Base-by-base conservation (phyloP, 2,329 filamentous ascomycete genomes). In the Zelopaecilomyces penicillatus region DNA sequence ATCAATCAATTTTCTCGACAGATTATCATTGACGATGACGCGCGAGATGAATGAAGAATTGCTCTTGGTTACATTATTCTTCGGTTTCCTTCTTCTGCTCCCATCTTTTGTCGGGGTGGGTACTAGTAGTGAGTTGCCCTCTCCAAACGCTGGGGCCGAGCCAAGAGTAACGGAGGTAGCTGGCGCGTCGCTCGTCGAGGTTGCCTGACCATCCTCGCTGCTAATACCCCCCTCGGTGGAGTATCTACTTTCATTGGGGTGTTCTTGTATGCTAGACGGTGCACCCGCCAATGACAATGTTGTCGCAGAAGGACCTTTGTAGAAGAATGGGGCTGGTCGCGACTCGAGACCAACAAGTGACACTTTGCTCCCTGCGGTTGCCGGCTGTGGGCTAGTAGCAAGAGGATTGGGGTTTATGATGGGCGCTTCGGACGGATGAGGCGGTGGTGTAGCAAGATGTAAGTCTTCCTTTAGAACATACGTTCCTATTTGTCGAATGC, bases 31-130 rank as follows among this genome's bases (percentile, higher is more conserved):
- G 11, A 89, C 83, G 52, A 97, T 95, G 30, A 96, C 91, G 44
- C 93, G 75, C n/a, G 91, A 96, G 30, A 98, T 93, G 60, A 96
- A 98, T 1, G 91, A 95, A 7, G 93, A 98, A 65, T 95, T 97
- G 68, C 89, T 97, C 73, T 98, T 98, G 42, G 91, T 83, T 64
- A 98, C 93, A 64, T 94, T 97, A 66, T 91, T 97, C 74, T 97
- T 98, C 3, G 93, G 93, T 64, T 98, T 98, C 59, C 83, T 80
- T 61, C 81, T 78, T 72, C 96, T 96, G 52, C 78, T 81, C 35
- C 78, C 75, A 57, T 90, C 87, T 57, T 87, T 88, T 30, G 75
- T 72, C 42, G 76, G 74, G 11, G 74, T 70, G 12, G 74, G 72
- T 8, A 75, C 70, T 30, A 97, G 72, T 28, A 87, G 75, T 5